Evolutionary conservation across 2,329 filamentous ascomycete species (phyloP).

Genomic region (Ophiosphaerella herpotricha): DNA sequence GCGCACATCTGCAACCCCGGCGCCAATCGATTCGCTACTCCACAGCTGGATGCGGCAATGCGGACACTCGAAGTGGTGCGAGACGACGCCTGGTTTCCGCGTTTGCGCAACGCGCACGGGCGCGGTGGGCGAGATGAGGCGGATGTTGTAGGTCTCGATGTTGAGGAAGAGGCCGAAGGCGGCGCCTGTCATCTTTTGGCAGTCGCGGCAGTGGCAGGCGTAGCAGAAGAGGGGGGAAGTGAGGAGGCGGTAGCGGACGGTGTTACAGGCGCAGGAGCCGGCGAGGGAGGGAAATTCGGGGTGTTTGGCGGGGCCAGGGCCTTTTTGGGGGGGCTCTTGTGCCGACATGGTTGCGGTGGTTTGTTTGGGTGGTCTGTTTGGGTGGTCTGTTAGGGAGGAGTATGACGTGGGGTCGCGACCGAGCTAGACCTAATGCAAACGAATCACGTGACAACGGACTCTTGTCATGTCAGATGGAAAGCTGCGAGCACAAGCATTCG

Average conservation of each 20-base stretch:
- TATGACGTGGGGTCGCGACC: no score
- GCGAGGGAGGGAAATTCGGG: slow-evolving; percentile 34
- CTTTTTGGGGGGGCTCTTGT: background rate
- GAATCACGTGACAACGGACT: no score
- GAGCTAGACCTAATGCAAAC: no score
- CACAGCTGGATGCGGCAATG: slow-evolving; percentile 30
- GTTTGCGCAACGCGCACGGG: slow-evolving; percentile 10
- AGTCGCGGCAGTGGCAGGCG: slow-evolving; percentile 39
- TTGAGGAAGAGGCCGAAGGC: slow-evolving; percentile 26
- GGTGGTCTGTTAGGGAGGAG: no score
- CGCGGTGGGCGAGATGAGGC: slow-evolving; percentile 14
- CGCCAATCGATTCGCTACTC: slow-evolving; percentile 10
- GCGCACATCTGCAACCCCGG: slow-evolving; percentile 16
- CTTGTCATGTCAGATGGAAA: no score
- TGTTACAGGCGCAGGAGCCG: slow-evolving; percentile 34
- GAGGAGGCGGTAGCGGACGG: slow-evolving; percentile 30
- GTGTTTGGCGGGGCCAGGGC: background rate
- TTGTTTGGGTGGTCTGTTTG: background rate
- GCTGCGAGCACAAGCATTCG: no score
- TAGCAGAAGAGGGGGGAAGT: slow-evolving; percentile 35
- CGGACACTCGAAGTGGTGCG: slow-evolving; percentile 20
- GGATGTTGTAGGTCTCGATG: slow-evolving; percentile 33
- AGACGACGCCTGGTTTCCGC: background rate
- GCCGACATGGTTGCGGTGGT: background rate
- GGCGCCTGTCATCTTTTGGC: slow-evolving; percentile 31